A percentile compares a stretch with the other conserved stretches of the same genome.
Conservation (phyloP, 805 yeast genomes). For the Zygoascus flipseniorum region DNA sequence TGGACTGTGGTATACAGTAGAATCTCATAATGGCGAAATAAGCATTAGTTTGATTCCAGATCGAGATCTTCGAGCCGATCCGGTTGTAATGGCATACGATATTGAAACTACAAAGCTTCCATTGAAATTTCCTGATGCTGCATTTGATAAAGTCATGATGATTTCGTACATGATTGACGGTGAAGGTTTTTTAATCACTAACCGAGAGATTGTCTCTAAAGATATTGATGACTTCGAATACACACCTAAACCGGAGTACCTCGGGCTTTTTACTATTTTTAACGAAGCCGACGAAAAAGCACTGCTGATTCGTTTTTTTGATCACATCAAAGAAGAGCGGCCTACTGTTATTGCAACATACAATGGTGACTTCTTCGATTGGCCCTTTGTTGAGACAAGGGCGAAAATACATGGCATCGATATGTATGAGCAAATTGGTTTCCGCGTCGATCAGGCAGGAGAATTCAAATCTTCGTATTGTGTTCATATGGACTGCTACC, state of each 20-base stretch:
- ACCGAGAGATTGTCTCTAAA: conserved; percentile 85
- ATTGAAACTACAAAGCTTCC: conserved; percentile 97
- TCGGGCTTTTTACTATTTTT: conserved; percentile 81
- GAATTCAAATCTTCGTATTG: conserved; percentile 90
- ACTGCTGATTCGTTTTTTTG: conserved; percentile 68
- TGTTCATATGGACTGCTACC: conserved; percentile 92
- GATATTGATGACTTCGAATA: conserved; percentile 97
- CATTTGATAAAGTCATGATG: conserved; percentile 94
- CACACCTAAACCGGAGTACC: conserved; percentile 94
- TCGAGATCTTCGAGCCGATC: conserved; percentile 91
- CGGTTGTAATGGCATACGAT: conserved; percentile 93
- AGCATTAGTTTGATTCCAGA: conserved; percentile 53
- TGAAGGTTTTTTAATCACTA: conserved; percentile 88
- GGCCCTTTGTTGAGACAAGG: conserved; percentile 96
- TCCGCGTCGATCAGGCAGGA: conserved; percentile 78
- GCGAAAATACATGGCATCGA: conserved; percentile 75
- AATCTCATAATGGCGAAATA: conserved; percentile 49
- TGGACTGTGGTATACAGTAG: conserved; percentile 91
- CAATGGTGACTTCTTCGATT: conserved; percentile 97
- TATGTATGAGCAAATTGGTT: conserved; percentile 91
- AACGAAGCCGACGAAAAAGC: conserved; percentile 83
- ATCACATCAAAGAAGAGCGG: conserved; percentile 74
- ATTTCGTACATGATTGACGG: conserved; percentile 99
- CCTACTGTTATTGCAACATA: conserved; percentile 98
- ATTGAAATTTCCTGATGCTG: conserved; percentile 87